A percentile compares a stretch with the other conserved stretches of the same genome.
phyloP scores from a whole-genome alignment of 306 rosid species.

The Citrullus mucosospermus region DNA sequence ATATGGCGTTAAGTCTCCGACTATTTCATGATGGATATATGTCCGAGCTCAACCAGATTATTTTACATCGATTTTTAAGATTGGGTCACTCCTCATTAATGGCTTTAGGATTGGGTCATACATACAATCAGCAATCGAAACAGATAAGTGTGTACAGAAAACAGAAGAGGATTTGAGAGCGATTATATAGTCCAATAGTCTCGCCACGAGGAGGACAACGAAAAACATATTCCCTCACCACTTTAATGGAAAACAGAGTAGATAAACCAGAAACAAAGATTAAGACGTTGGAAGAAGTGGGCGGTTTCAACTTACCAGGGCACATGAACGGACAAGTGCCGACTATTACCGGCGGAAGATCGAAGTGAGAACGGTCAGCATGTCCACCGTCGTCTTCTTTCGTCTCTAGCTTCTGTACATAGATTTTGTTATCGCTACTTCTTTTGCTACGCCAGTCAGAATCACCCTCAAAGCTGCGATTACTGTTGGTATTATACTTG shows the following conservation, averaged over 20 bases:
- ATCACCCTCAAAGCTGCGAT: conserved; percentile 4
- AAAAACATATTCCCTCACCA: background rate
- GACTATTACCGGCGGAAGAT: conserved; percentile 16
- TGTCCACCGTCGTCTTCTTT: background rate
- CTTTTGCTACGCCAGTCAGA: conserved; percentile 4
- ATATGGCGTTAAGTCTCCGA: too few relatives aligned
- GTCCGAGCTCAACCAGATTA: too few relatives aligned
- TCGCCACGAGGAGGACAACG: background rate
- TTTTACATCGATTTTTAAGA: too few relatives aligned
- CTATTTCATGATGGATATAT: too few relatives aligned
- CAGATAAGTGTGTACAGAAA: background rate
- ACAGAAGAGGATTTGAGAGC: background rate
- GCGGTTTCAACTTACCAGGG: conserved; percentile 38
- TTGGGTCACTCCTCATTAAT: too few relatives aligned
- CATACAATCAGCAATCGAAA: background rate
- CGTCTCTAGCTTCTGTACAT: background rate
- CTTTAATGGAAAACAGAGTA: background rate
- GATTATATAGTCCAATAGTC: background rate
- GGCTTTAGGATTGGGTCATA: too few relatives aligned
- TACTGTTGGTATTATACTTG: conserved; percentile 2
- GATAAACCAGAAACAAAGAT: background rate
- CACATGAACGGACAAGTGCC: conserved; percentile 83
- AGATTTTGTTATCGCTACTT: background rate
- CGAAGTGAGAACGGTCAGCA: conserved; percentile 13
- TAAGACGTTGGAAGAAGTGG: background rate